Evolutionary conservation across 23 red algal species (phyloP).

Genomic region (Gracilaria caudata): DNA sequence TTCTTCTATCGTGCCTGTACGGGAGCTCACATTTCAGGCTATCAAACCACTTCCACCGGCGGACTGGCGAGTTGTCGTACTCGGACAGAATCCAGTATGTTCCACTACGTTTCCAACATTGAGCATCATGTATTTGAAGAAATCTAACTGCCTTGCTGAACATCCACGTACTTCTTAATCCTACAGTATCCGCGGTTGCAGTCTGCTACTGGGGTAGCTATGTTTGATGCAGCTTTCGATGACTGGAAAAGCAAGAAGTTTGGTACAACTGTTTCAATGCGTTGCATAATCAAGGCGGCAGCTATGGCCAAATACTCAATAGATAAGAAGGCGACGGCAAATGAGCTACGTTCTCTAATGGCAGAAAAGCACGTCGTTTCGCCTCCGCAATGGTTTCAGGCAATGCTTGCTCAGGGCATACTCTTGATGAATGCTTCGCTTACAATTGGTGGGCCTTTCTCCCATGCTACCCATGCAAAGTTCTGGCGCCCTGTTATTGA

Average conservation of each 20-base stretch:
- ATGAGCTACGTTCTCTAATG: neutral
- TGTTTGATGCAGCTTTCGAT: slow-evolving; percentile 15
- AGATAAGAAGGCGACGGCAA: neutral
- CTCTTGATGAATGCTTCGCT: slow-evolving; percentile 15
- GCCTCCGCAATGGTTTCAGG: slow-evolving; percentile 24
- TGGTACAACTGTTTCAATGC: slow-evolving; percentile 8
- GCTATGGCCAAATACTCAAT: neutral
- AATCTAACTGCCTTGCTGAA: too few relatives aligned
- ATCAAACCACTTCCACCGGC: slow-evolving; percentile 1
- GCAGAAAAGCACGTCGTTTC: neutral
- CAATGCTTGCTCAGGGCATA: slow-evolving; percentile 10
- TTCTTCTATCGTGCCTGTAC: neutral
- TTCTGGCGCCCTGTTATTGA: slow-evolving; percentile 40
- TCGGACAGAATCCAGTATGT: slow-evolving; percentile 38
- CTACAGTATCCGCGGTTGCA: slow-evolving; percentile 23
- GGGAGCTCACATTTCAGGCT: slow-evolving; percentile 25
- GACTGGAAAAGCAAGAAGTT: slow-evolving; percentile 8
- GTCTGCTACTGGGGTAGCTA: slow-evolving; percentile 15
- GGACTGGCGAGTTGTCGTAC: neutral
- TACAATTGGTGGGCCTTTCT: neutral
- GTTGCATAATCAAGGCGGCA: slow-evolving; percentile 6
- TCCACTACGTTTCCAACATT: neutral
- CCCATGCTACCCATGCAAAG: neutral
- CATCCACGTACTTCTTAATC: too few relatives aligned
- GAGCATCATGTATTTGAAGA: too few relatives aligned